Conservation (phyloP, 345 rosid species). For the Mallotus nudiflorus region DNA sequence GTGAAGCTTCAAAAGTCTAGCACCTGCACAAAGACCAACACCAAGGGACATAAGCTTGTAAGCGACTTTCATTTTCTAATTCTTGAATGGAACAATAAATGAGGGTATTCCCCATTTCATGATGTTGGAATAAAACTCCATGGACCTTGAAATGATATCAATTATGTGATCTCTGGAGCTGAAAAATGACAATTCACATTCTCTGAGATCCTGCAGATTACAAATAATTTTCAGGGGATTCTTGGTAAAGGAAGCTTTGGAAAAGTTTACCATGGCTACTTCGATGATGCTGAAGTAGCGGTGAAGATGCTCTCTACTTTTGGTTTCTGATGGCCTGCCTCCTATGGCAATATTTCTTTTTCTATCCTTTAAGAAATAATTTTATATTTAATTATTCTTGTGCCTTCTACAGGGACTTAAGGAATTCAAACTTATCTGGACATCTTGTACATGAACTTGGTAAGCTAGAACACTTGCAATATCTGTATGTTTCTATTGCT, state of each 20-base stretch:
- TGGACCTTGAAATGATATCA: background rate
- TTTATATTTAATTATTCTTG: background rate
- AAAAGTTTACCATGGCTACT: conserved; percentile 75
- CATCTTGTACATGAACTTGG: conserved; percentile 86
- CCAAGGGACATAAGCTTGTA: background rate
- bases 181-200: no score
- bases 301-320: conserved; percentile 52
- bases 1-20: conserved; percentile 57
- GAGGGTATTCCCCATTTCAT: background rate
- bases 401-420: conserved; percentile 72
- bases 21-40: conserved; percentile 38
- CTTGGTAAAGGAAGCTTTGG: no score
- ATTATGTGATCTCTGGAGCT: conserved; percentile 6
- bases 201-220: no score
- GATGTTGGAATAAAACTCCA: background rate
- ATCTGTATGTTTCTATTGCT: conserved; percentile 56
- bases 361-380: background rate
- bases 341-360: conserved; percentile 22
- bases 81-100: background rate
- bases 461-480: conserved; percentile 84
- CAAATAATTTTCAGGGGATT: no score
- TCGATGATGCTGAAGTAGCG: conserved; percentile 50
- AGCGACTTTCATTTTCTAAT: background rate
- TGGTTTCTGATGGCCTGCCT: conserved; percentile 65
- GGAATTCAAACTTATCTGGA: conserved; percentile 87